Evolutionary conservation across 2,329 filamentous ascomycete genomes (phyloP), one percentile per base, ranked within the genome.

Genomic region (Calonectria pteridis): DNA sequence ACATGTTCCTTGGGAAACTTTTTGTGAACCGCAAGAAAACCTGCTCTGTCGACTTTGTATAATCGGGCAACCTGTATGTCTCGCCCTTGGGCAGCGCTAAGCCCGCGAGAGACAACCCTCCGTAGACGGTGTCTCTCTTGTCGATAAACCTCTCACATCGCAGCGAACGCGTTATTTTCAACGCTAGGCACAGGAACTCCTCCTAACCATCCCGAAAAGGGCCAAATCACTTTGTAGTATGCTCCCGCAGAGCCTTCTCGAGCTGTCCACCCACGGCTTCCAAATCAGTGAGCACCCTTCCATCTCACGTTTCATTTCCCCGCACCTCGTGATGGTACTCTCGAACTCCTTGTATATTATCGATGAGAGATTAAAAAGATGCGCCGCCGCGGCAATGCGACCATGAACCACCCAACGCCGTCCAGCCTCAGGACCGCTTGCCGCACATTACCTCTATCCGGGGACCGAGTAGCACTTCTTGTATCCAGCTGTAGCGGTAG

Each of bases 51-150:
- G 65, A 40, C 10, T 55, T 58, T 29, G 20, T 40, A 46, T 65
- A 65, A 31, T 10, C 63, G 13, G 49, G 55, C 28, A 65, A 49
- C 6, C 43, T 58, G 28, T 64, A 55, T 28, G 18, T 65, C 63
- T 50, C 58, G n/a, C n/a, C 23, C 14, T 49, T 29, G 20, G 55
- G 64, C 53, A 68, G 37, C 49, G 43, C 40, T 46, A 64, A 26
- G 29, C 51, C 49, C 2, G 28, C 51, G 29, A 65, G 29, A 23
- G 37, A 46, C 23, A 58, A 26, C 33, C 20, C 67, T 49, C 65
- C 70, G 37, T 51, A 69, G 26, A 65, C 49, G 18, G 58, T 29
- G 26, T 72, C 23, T 18, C 58, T 64, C 18, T 55, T 55, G 37
- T 64, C 58, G 13, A 3, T 6, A 20, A 65, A 58, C 20, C 43